Evolutionary conservation across 192 early-diverging fungal species (phyloP).

Genomic region (Phlyctochytrium bullatum): DNA sequence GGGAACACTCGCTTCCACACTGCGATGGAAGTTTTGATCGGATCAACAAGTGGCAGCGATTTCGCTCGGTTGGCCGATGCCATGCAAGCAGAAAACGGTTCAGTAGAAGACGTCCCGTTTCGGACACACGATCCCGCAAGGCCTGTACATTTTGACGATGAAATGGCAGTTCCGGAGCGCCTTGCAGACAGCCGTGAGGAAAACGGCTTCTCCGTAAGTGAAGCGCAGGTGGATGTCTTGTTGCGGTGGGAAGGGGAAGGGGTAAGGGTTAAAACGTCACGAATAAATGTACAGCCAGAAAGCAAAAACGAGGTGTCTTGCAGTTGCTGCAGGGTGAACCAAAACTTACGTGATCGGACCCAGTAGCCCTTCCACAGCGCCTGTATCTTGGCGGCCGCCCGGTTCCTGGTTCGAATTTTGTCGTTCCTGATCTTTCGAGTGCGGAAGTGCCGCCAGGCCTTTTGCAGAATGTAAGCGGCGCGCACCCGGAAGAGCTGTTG

Average conservation of each 20-base stretch:
- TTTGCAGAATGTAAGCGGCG: conserved; percentile 53
- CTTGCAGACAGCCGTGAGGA: conserved; percentile 53
- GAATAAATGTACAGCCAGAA: too few relatives aligned
- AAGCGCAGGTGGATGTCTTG: conserved; percentile 54
- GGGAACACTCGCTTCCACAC: too few relatives aligned
- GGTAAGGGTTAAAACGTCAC: too few relatives aligned
- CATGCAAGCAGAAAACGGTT: not conserved
- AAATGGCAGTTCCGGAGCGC: conserved; percentile 53
- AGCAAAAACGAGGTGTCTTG: conserved; percentile 18
- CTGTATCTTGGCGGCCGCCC: conserved; percentile 54
- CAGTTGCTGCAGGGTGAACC: not conserved
- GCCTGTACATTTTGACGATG: conserved; percentile 59
- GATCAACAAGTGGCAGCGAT: too few relatives aligned
- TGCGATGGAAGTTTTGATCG: too few relatives aligned
- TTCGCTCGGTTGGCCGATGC: too few relatives aligned
- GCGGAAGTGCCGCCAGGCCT: conserved; percentile 43
- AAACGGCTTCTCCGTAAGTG: conserved; percentile 59
- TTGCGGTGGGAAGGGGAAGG: too few relatives aligned
- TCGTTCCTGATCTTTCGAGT: conserved; percentile 39
- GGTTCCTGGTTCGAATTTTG: conserved; percentile 52
- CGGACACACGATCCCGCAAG: conserved; percentile 49
- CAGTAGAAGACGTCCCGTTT: conserved; percentile 4
- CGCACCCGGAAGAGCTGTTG: conserved; percentile 41
- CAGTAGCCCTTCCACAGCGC: conserved; percentile 59
- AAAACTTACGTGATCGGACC: conserved; percentile 53